These are phyloP conservation scores for Stemphylium vesicarium DNA, from an alignment of 2,329 filamentous ascomycete genomes.

Conservation along the genomic window DNA sequence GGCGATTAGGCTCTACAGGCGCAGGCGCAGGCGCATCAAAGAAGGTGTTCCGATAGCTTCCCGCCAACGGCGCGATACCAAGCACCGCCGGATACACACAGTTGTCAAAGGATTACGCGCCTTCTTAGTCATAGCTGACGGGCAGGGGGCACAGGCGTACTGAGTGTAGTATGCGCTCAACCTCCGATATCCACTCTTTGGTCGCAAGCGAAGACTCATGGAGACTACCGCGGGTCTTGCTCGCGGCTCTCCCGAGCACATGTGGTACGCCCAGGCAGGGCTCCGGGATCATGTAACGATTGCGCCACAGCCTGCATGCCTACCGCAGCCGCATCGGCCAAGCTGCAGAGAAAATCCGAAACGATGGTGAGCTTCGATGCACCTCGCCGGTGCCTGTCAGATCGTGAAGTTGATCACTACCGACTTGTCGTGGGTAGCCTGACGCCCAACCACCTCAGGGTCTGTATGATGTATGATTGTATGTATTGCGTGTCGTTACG, in stretches of 20 bases:
- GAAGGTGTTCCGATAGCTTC: conserved; percentile 34
- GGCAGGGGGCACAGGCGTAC: not conserved
- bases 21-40: conserved; percentile 18
- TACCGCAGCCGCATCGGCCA: conserved; percentile 13
- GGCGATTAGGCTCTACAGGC: conserved; percentile 1
- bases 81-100: conserved; percentile 2
- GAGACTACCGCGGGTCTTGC: too few relatives aligned
- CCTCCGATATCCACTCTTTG: not conserved
- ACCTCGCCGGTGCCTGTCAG: conserved; percentile 13
- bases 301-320: conserved; percentile 14
- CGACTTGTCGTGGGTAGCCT: not conserved
- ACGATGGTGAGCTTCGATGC: conserved; percentile 14
- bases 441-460: not conserved
- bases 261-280: not conserved
- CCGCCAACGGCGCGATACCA: conserved; percentile 33
- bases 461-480: not conserved
- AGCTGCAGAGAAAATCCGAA: conserved; percentile 8
- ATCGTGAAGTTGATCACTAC: not conserved
- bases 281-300: conserved; percentile 1
- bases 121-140: not conserved
- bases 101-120: not conserved
- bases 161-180: not conserved
- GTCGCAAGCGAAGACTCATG: too few relatives aligned
- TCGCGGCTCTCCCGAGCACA: conserved; percentile 10
- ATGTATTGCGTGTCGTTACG: conserved; percentile 1